Base-by-base conservation (phyloP, 169 alveolate genomes). In the Cryptosporidium meleagridis region DNA sequence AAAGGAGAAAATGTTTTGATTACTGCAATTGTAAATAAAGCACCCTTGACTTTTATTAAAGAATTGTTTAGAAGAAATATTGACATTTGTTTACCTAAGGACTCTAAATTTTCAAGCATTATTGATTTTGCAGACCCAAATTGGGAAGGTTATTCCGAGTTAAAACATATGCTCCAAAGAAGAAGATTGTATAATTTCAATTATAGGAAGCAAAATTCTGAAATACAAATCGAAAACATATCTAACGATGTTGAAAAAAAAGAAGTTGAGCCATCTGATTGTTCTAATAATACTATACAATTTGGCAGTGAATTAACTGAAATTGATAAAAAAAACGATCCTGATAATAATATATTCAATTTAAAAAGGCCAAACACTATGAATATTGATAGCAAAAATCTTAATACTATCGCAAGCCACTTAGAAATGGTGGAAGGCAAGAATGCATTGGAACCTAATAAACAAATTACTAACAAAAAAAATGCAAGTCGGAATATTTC, bases 91-190 rank as follows among this genome's bases (percentile, higher is more conserved):
- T n/a, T 73, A 33, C 86, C 71, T 23, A 55, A 73, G 55, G 61
- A 73, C 18, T 73, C 71, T 21, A 53, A 37, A 10, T 16, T 53
- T 53, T 29, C 86, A 6, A 37, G 61, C 12, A 21, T 73, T 3
- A 9, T 73, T 5, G 86, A 73, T 37, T 55, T 35, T 31, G 86
- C 71, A 23, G 86, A 58, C 44, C 86, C 86, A 12, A 3, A 26
- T 14, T 73, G 70, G 70, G 86, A 73, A 58, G 71, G 71, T 2
- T 73, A 73, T 59, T 58, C 71, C 9, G 86, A 73, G 18, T 59
- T 73, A 73, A 55, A 14, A 3, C 86, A 59, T 58, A 59, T 59
- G 53, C 3, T 58, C 29, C 59, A 73, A 59, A 53, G 58, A 55
- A 55, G 67, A 21, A 26, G 8, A 55, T 55, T 39, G 18, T n/a